phyloP scores from a whole-genome alignment of 306 rosid species.

The Vigna angularis region DNA sequence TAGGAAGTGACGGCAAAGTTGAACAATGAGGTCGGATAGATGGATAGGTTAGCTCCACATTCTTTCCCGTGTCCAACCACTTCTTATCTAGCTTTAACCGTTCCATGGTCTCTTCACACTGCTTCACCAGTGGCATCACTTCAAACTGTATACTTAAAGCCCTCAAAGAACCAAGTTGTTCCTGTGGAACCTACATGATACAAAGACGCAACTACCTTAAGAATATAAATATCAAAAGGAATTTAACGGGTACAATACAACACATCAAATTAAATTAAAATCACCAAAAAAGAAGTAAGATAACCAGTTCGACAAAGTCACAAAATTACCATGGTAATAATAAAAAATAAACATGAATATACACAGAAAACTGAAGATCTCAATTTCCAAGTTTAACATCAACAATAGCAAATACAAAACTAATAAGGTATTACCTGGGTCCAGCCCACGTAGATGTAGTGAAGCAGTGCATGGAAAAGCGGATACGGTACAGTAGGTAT shows the following conservation, averaged over 20 bases:
- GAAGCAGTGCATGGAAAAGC: conserved; percentile 78
- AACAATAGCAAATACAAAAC: background rate
- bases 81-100: conserved; percentile 63
- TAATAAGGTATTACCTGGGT: conserved; percentile 63
- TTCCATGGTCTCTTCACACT: conserved; percentile 76
- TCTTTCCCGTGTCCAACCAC: conserved; percentile 58
- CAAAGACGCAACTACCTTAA: conserved; percentile 42
- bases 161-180: conserved; percentile 75
- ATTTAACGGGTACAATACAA: background rate
- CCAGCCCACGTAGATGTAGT: conserved; percentile 83
- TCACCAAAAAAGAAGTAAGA: conserved; percentile 23
- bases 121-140: conserved; percentile 76
- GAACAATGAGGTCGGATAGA: conserved; percentile 64
- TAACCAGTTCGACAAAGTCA: conserved; percentile 1
- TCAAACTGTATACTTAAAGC: conserved; percentile 77
- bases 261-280: background rate
- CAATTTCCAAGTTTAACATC: conserved; percentile 3
- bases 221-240: background rate
- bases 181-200: conserved; percentile 65
- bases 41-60: conserved; percentile 70
- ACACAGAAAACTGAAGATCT: background rate
- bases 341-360: background rate
- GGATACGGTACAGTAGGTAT: conserved; percentile 62
- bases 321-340: background rate
- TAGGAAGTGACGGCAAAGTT: conserved; percentile 73